Base-by-base conservation (phyloP, 768 basidiomycete species). In the Mycena metata region DNA sequence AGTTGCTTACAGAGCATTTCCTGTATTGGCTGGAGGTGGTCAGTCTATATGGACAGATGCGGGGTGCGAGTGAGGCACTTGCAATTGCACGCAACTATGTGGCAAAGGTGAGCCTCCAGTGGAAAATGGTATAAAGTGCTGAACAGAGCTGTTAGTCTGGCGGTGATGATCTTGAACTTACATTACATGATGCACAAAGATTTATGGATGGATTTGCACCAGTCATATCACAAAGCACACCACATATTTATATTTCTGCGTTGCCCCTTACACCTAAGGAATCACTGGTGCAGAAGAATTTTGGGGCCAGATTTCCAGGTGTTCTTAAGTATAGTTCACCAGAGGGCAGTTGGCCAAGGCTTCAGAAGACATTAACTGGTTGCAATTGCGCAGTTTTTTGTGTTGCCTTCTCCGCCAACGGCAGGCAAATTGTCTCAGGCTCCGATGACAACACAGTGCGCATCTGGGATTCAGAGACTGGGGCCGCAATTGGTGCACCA, bases 1-100 rank as follows among this genome's bases (percentile, higher is more conserved):
- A 39, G 1, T 33, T 60, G 23, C 21, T 60, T 7, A 7, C 35
- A 19, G 4, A 9, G 3, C 8, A 36, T 36, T 36, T 52, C 11
- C 33, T 52, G 2, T 36, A 35, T 21, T 52, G 51, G 51, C 30
- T 52, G 51, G 51, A 52, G 33, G 51, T 36, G 16, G n/a, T 52
- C 33, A 52, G 51, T 52, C 51, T 52, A 19, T 19, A 5, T n/a
- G 33, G 33, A 1, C 30, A 52, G 19, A 12, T 52, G 15, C 3
- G 19, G 7, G n/a, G 7, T 19, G 51, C 24, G 16, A 19, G n/a
- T 9, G 7, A 35, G 9, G 21, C n/a, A 0, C 17, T 52, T 4
- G 21, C 11, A 36, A 36, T 2, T 52, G 33, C 33, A 8, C 33
- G 8, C 1, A 36, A 36, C 2, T 35, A 52, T 52, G 11, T 17